A percentile compares a stretch with the other conserved stretches of the same genome.
These are phyloP conservation scores for Aspergillus sp. DNA, from an alignment of 2,329 filamentous ascomycete species.

Conservation along the genomic window DNA sequence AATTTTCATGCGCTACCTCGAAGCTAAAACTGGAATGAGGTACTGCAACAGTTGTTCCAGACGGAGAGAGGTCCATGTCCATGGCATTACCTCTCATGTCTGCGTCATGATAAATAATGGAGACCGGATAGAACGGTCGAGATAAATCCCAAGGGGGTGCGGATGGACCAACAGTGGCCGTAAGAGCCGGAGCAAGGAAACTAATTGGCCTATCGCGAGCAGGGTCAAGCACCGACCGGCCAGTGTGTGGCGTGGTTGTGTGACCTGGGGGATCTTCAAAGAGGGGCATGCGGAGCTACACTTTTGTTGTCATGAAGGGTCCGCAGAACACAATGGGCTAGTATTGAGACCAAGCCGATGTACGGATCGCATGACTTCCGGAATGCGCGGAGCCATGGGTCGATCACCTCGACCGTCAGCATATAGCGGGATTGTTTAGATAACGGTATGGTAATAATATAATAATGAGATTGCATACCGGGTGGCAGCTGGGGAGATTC, in stretches of 20 bases:
- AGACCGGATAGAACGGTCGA: not conserved
- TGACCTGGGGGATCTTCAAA: not conserved
- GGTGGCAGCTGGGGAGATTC: not conserved
- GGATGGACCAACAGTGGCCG: not conserved
- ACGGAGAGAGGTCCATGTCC: not conserved
- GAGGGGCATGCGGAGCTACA: not conserved
- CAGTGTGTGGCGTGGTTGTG: not conserved
- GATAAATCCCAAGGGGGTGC: not conserved
- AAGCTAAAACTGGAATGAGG: not conserved
- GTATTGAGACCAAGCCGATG: not conserved
- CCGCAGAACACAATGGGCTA: not conserved
- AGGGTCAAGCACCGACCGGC: not conserved
- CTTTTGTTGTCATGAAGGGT: not conserved
- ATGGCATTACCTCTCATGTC: not conserved
- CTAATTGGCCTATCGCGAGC: not conserved
- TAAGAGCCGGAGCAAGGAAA: not conserved
- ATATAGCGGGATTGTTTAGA: not conserved
- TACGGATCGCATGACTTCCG: slow-evolving; percentile 1
- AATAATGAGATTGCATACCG: too few species aligned
- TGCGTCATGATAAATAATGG: not conserved
- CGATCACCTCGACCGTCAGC: not conserved
- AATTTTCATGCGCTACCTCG: not conserved
- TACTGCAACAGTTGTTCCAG: not conserved
- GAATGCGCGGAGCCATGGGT: not conserved
- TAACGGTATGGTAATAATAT: not conserved